Evolutionary conservation across 129 eudicot species (phyloP).

Genomic region (Pittosporum tobira): DNA sequence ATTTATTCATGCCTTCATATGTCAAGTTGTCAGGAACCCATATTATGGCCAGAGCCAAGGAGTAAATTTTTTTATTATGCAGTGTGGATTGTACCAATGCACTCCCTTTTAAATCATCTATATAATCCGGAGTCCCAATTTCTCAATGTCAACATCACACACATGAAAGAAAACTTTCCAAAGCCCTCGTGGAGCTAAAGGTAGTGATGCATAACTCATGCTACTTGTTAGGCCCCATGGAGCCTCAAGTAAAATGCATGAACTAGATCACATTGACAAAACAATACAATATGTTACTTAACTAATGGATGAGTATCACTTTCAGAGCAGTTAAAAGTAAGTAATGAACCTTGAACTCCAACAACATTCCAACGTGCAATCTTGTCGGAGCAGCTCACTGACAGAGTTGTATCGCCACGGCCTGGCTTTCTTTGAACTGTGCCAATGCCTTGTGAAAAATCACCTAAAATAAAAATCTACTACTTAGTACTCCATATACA

Average conservation of each 20-base stretch:
- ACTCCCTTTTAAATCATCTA: too few species aligned
- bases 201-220: background rate
- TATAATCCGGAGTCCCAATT: too few species aligned
- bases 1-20: background rate
- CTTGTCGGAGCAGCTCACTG: slow-evolving; percentile 98
- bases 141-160: too few species aligned
- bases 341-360: slow-evolving; percentile 77
- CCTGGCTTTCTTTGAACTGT: slow-evolving; percentile 96
- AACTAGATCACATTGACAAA: background rate
- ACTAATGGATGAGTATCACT: background rate
- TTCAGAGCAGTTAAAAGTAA: background rate
- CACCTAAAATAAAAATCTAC: slow-evolving; percentile 21
- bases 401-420: slow-evolving; percentile 91
- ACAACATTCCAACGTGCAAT: slow-evolving; percentile 95
- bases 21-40: background rate
- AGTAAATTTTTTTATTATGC: too few species aligned
- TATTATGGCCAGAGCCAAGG: background rate
- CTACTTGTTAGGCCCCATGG: background rate
- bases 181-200: too few species aligned
- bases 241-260: background rate
- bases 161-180: too few species aligned
- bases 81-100: too few species aligned
- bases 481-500: too few species aligned
- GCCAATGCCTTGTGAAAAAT: slow-evolving; percentile 39
- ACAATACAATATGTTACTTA: background rate